Base-by-base conservation (phyloP, 164 flowering plant genomes). In the Vitis vinifera region DNA sequence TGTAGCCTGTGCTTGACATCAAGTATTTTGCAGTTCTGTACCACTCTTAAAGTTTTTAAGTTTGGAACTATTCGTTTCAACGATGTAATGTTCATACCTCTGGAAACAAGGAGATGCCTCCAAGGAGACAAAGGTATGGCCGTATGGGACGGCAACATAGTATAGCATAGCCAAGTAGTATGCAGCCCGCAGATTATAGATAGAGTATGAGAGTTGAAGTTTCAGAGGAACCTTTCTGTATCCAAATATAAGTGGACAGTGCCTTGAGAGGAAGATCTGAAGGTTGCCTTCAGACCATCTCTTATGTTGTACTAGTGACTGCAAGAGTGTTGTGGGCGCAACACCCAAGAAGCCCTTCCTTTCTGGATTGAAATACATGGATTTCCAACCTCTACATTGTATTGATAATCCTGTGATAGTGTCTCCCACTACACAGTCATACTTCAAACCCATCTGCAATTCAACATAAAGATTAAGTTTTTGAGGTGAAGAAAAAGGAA, bases 381-480 rank as follows among this genome's bases (percentile, higher is more conserved):
- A 77, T 69, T 3, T 31, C 44, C 44, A 31, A 6, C 44, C 44
- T 31, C 44, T 31, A 31, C 44, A 31, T 31, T 31, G 81, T 30
- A 82, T 82, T 47, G 83, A 50, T 19, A 82, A 53, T 2, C 85
- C 83, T 62, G 83, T 82, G 53, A 82, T 65, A 11, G 79, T 62
- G 64, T 82, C 85, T 31, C 79, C 85, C 52, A 71, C 77, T 59
- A 70, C 71, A 63, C 73, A 78, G 19, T 77, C 81, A 66, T 81
- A 78, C 68, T 65, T 76, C 57, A 82, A 56, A 16, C 85, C 81
- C 79, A 78, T 73, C 84, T 81, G 72, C 75, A 67, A 56, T 23
- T 44, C 23, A 44, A 70, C n/a, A 50, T 11, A 3, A 31, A 31
- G 44, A 31, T 31, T 3, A 6, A 31, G 6, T 6, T 31, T 6